phyloP scores from a whole-genome alignment of 2,329 filamentous ascomycete genomes.

The Zymoseptoria crescenta region DNA sequence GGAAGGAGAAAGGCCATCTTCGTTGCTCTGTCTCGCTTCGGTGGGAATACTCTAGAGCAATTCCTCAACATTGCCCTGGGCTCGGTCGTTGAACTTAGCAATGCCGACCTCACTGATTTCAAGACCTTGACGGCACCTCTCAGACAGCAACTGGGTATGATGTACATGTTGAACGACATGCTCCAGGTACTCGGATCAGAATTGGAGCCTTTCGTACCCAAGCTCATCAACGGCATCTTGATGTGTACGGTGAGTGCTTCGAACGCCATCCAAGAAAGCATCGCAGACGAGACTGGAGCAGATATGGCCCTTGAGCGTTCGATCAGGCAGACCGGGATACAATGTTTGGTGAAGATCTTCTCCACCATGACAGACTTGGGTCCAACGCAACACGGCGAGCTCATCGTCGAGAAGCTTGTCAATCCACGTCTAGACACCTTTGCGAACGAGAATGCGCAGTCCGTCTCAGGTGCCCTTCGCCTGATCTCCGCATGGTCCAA shows the following conservation, averaged over 20 bases:
- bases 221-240: slow-evolving; percentile 67
- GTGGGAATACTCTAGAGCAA: slow-evolving; percentile 62
- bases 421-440: slow-evolving; percentile 70
- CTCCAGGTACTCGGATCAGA: slow-evolving; percentile 74
- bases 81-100: slow-evolving; percentile 41
- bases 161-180: slow-evolving; percentile 85
- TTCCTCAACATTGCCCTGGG: slow-evolving; percentile 73
- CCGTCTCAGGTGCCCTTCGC: slow-evolving; percentile 72
- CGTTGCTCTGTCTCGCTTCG: slow-evolving; percentile 70
- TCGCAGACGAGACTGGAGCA: slow-evolving; percentile 22
- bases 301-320: slow-evolving; percentile 54
- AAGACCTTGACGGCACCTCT: slow-evolving; percentile 23
- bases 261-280: slow-evolving; percentile 25
- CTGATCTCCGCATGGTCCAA: slow-evolving; percentile 76
- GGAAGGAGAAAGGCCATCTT: slow-evolving; percentile 67
- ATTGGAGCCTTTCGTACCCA: slow-evolving; percentile 58
- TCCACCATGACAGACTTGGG: slow-evolving; percentile 61
- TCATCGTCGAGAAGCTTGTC: slow-evolving; percentile 68
- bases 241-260: slow-evolving; percentile 57
- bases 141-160: slow-evolving; percentile 78
- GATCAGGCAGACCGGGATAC: slow-evolving; percentile 65
- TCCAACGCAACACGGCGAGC: slow-evolving; percentile 63
- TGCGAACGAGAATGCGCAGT: slow-evolving; percentile 78
- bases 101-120: not conserved
- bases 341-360: slow-evolving; percentile 74